Base-by-base conservation (phyloP, 2,329 filamentous ascomycete species). In the Falciphora oryzae region DNA sequence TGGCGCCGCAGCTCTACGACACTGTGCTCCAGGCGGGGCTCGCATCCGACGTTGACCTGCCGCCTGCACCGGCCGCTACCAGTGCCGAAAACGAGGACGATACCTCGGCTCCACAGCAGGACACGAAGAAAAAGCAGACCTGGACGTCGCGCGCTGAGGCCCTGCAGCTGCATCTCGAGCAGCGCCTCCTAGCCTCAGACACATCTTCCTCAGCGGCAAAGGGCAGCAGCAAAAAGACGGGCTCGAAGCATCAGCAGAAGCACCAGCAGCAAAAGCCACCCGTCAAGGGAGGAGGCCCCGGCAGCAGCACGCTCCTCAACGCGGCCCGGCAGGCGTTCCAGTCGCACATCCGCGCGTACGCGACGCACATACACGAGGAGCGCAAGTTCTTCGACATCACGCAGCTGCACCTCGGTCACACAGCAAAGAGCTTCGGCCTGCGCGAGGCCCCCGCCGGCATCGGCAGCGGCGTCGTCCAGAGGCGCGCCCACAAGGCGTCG, bases 291-390 rank as follows among this genome's bases (percentile, higher is more conserved):
- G 44, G 25, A 16, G 28, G 28, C 16, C 22, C 60, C 1, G 57
- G 44, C 25, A 57, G 60, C 62, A 86, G 50, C 64, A 86, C 86
- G 64, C 85, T 90, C 56, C 85, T 96, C 5, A 92, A 96, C 71
- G 84, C 93, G 71, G 94, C 91, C 0, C 86, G 92, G 27, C 87
- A 91, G 69, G 95, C 89, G 0, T 99, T 91, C 79, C 92, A 96
- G 73, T 95, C 91, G 62, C 93, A 98, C 72, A 89, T 99, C 64
- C 85, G 95, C 64, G 95, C 95, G 0, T 99, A 99, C 75, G 93
- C 95, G 2, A 99, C 95, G 0, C 95, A 99, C 76, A 86, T 94
- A 32, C 89, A 91, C 35, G 88, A 89, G 58, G 95, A 99, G 78
- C 85, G 95, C 63, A 81, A 81, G 63, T 93, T 90, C 74, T 99